Conservation (phyloP, 192 early-diverging fungal genomes). For the Coemansia sp. region DNA sequence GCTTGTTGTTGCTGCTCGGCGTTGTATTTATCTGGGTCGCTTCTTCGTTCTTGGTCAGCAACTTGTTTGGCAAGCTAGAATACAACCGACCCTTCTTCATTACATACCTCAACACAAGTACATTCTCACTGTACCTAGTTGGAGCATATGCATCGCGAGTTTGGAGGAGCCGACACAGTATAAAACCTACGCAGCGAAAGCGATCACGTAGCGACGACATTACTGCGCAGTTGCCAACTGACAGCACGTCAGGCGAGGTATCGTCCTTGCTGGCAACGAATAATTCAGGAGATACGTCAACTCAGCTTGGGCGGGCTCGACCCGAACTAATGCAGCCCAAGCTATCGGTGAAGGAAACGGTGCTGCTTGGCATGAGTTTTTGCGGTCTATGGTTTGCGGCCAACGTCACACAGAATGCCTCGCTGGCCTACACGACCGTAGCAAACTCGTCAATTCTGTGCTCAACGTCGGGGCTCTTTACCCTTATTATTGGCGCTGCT, state of each 20-base stretch:
- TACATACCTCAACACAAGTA: slow-evolving; percentile 75
- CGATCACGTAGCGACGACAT: slow-evolving; percentile 32
- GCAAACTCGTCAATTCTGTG: slow-evolving; percentile 74
- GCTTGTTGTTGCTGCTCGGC: slow-evolving; percentile 62
- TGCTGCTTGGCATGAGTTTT: slow-evolving; percentile 63
- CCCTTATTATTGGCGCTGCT: slow-evolving; percentile 63
- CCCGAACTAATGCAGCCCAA: not conserved
- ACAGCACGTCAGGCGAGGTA: not conserved
- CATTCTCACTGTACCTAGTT: slow-evolving; percentile 72
- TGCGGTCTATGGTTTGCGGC: slow-evolving; percentile 82
- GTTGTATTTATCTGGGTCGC: slow-evolving; percentile 82
- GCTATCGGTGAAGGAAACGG: slow-evolving; percentile 54
- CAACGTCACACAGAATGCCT: slow-evolving; percentile 71
- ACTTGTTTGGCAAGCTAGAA: slow-evolving; percentile 66
- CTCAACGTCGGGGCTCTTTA: slow-evolving; percentile 75
- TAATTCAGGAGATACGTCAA: not conserved
- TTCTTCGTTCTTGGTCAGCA: slow-evolving; percentile 76
- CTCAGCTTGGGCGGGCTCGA: not conserved
- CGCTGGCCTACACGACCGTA: slow-evolving; percentile 72
- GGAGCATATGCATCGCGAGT: slow-evolving; percentile 15
- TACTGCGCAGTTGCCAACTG: not conserved
- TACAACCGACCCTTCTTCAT: slow-evolving; percentile 78
- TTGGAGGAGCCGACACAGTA: not conserved
- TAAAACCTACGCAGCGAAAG: slow-evolving; percentile 11
- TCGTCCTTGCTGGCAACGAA: not conserved